Evolutionary conservation across 345 rosid species (phyloP), one percentile per base, ranked within the genome.

Genomic region (Linum usitatissimum): DNA sequence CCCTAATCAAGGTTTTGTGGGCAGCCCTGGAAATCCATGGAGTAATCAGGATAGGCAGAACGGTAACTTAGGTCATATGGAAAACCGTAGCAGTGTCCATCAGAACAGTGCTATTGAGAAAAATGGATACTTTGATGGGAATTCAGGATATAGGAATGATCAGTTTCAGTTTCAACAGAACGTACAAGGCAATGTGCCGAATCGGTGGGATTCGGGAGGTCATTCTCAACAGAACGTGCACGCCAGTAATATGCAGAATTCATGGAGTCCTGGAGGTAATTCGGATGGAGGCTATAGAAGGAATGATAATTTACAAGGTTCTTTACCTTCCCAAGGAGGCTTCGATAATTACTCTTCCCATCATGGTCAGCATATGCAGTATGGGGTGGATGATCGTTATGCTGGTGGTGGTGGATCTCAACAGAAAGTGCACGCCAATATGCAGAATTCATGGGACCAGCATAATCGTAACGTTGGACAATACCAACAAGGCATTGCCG

Each of bases 61-160:
- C 68, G 57, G 74, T 60, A 71, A 64, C 53, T 74, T 51, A 74
- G 71, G 13, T 60, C 54, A 53, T 14, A 30, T 48, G 61, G 70
- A 51, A 65, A 42, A 69, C 34, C 61, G 49, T 49, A 60, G 60
- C 42, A 57, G 68, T n/a, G 66, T 42, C 18, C 53, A 53, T 45
- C 73, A 69, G 34, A 70, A 55, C 49, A 55, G 59, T 18, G 7
- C 3, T 36, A 31, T 4, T 7, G 70, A 42, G 56, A 64, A 54
- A 40, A 68, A 61, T 58, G 64, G 55, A 59, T 68, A 65, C 58
- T 64, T 54, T 36, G 19, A 59, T 23, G 62, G 57, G 38, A 14
- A 59, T 66, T n/a, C 58, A 61, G 70, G 65, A 54, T 40, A 64
- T 19, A 54, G 59, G 34, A 34, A 58, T 53, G 59, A 62, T 21